Evolutionary conservation across 2,329 filamentous ascomycete genomes (phyloP), one percentile per base, ranked within the genome.

Genomic region (Stylonectria norvegica): DNA sequence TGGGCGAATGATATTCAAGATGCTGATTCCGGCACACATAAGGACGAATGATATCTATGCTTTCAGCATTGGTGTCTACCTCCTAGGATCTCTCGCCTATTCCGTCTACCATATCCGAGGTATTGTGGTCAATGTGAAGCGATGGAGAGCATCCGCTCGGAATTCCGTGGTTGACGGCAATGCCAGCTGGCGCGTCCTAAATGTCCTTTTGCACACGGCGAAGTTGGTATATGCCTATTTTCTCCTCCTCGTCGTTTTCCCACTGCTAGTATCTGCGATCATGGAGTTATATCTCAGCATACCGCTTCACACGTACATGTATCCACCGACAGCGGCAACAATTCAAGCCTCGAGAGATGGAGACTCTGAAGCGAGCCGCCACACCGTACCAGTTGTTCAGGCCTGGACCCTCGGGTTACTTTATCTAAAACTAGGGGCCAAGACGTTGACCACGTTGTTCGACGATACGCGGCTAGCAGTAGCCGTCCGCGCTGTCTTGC

Each of bases 31-130:
- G 4, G 67, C 73, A 1, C 76, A 86, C 46, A 77, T 86, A 34
- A 79, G 79, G 28, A 85, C 91, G 59, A 98, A 97, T 64, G 93
- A 98, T 62, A 86, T 98, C 18, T 97, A 98, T 57, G 91, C 93
- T 10, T 95, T 96, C 62, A 95, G 89, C 37, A 81, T 93, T 20
- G 93, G 93, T 11, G 76, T 95, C 28, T 95, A 94, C 60, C 71
- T 89, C 18, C 72, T 95, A 4, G 88, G 86, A 9, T 80, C 78
- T 4, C 57, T 79, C 2, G 68, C 78, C 3, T 95, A 90, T 60
- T 65, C 76, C 29, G 52, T 75, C 19, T 68, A 81, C 49, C 78
- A 83, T 58, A 51, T 72, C 14, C 67, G 63, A 10, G 55, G 60
- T 52, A 63, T 75, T 14, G 57, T 59, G 28, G 31, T 40, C 10